phyloP scores from a whole-genome alignment of 176 grass and related monocot species.

The Oryza australiensis region DNA sequence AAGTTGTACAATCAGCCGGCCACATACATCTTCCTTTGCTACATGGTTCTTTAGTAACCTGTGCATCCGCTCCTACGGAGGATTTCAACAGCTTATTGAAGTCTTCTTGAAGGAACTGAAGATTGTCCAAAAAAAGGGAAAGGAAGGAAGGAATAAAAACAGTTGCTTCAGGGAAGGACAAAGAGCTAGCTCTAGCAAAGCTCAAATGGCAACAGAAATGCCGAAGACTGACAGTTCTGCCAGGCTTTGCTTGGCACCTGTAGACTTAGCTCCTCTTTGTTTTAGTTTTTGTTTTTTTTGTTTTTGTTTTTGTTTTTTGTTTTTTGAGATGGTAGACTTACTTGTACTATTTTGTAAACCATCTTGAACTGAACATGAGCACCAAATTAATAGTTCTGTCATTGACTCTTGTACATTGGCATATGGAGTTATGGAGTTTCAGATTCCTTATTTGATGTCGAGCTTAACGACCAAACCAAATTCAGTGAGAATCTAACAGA shows the following conservation, averaged over 20 bases:
- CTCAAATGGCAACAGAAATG: neutral
- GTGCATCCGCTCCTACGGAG: too few species aligned
- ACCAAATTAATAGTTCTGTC: neutral
- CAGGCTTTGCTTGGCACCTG: neutral
- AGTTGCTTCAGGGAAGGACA: too few species aligned
- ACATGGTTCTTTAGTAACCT: too few species aligned
- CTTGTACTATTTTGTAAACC: neutral
- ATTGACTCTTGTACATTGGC: neutral
- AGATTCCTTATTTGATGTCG: neutral
- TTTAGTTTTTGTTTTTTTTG: too few species aligned
- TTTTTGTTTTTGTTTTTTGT: too few species aligned
- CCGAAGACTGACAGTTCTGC: neutral
- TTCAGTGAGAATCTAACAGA: neutral
- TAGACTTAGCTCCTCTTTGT: neutral
- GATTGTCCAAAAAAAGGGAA: too few species aligned
- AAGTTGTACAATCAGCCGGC: too few species aligned
- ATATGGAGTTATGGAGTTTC: neutral
- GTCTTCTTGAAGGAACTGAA: too few species aligned
- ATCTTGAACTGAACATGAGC: neutral
- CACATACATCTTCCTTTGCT: too few species aligned
- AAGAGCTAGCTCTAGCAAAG: too few species aligned
- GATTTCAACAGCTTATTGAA: too few species aligned
- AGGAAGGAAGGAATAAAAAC: too few species aligned
- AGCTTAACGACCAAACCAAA: neutral
- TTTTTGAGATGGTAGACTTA: neutral